Evolutionary conservation across 1,284 basidiomycete species (phyloP).

Genomic region (Naganishia albida): DNA sequence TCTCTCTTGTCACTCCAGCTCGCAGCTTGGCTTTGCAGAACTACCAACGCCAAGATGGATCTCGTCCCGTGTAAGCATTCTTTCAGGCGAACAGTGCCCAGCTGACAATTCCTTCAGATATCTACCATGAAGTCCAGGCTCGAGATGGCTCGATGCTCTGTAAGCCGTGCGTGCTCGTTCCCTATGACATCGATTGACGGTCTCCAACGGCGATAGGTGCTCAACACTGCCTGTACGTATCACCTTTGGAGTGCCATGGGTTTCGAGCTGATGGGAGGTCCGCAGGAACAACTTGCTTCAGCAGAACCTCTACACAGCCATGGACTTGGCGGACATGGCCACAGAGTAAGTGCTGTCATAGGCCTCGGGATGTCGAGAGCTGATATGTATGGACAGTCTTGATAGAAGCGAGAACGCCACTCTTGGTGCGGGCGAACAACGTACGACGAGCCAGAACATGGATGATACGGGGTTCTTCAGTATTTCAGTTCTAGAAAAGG

Average conservation of each 20-base stretch:
- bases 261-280: background rate
- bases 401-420: constrained; percentile 55
- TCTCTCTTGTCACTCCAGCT: background rate
- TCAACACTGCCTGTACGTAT: constrained; percentile 54
- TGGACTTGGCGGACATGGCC: constrained; percentile 82
- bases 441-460: constrained; percentile 70
- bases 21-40: background rate
- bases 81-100: background rate
- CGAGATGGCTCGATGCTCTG: constrained; percentile 52
- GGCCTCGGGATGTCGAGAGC: background rate
- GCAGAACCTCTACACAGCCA: constrained; percentile 65
- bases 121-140: constrained; percentile 54
- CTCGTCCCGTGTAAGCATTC: constrained; percentile 48
- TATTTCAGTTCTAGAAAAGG: constrained; percentile 71
- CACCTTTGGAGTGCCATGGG: background rate
- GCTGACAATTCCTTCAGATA: constrained; percentile 36
- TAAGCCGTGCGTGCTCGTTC: constrained; percentile 32
- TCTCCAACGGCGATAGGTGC: constrained; percentile 43
- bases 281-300: constrained; percentile 56
- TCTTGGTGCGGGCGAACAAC: constrained; percentile 43
- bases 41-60: constrained; percentile 42
- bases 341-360: constrained; percentile 61
- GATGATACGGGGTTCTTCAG: constrained; percentile 93
- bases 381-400: constrained; percentile 44
- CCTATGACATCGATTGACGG: constrained; percentile 5